Percentiles rank a stretch among this genome's conserved stretches.
Evolutionary conservation across 495 filamentous ascomycete species (phyloP).

Genomic region (Neurospora sp.): DNA sequence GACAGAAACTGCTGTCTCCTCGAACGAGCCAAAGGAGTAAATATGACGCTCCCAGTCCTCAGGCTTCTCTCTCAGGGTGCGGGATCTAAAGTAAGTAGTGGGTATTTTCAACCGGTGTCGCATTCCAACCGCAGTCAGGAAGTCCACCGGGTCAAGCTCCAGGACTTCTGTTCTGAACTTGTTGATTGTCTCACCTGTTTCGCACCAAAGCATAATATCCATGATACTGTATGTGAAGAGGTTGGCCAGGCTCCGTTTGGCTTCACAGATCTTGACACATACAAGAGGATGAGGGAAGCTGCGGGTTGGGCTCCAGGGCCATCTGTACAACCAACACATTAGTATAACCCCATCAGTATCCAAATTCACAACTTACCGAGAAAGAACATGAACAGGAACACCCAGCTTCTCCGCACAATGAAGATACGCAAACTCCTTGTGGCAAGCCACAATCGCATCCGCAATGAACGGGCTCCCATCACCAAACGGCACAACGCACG

Average conservation of each 20-base stretch:
- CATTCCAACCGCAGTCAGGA: slow-evolving; percentile 47
- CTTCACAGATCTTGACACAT: slow-evolving; percentile 44
- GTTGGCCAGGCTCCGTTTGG: slow-evolving; percentile 42
- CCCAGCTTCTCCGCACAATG: slow-evolving; percentile 50
- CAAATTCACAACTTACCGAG: slow-evolving; percentile 23
- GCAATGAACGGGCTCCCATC: slow-evolving; percentile 47
- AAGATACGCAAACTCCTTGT: slow-evolving; percentile 56
- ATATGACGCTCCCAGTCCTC: slow-evolving; percentile 48
- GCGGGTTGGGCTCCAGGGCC: slow-evolving; percentile 3
- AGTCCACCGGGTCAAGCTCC: slow-evolving; percentile 45
- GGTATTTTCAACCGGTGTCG: slow-evolving; percentile 46
- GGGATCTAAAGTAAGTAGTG: slow-evolving; percentile 50
- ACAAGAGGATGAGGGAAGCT: slow-evolving; percentile 52
- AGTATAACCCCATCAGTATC: not conserved
- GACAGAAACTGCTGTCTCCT: not conserved
- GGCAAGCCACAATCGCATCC: slow-evolving; percentile 59
- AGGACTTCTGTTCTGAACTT: slow-evolving; percentile 43
- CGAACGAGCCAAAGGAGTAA: slow-evolving; percentile 40
- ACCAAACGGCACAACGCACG: slow-evolving; percentile 46
- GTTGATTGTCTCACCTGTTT: slow-evolving; percentile 48
- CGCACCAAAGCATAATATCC: slow-evolving; percentile 46
- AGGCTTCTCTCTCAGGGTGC: slow-evolving; percentile 46
- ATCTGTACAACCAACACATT: not conserved
- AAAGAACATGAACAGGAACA: slow-evolving; percentile 49
- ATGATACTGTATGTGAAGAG: slow-evolving; percentile 57